Percentiles rank a stretch among this genome's conserved stretches.
phyloP scores from a whole-genome alignment of 2,329 filamentous ascomycete species.

The Chalaropsis ovoidea region DNA sequence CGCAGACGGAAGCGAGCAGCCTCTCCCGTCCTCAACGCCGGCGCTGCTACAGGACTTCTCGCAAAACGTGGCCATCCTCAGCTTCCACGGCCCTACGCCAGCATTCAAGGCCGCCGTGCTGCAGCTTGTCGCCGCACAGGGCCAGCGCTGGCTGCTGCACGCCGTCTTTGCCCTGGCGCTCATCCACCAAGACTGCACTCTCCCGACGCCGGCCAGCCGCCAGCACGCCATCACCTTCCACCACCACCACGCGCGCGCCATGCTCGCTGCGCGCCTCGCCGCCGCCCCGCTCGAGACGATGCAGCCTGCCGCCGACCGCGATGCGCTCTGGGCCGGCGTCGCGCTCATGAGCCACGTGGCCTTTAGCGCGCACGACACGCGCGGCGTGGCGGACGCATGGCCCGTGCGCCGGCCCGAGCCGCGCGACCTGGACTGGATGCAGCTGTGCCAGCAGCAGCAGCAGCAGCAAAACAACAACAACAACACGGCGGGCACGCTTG shows the following conservation, averaged over 20 bases:
- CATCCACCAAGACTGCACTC: constrained; percentile 26
- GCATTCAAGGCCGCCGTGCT: neutral
- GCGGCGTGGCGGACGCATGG: constrained; percentile 42
- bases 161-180: constrained; percentile 24
- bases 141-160: constrained; percentile 24
- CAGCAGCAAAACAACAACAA: too few relatives aligned
- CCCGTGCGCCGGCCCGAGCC: constrained; percentile 39
- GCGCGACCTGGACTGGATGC: constrained; percentile 49
- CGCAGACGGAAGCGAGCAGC: constrained; percentile 5
- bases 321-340: constrained; percentile 41
- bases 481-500: constrained; percentile 48
- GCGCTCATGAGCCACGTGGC: constrained; percentile 39
- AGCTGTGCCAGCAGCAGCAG: constrained; percentile 44
- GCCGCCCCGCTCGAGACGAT: constrained; percentile 28
- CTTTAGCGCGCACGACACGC: constrained; percentile 38
- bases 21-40: neutral
- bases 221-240: constrained; percentile 36
- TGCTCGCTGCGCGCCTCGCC: constrained; percentile 40
- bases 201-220: constrained; percentile 27
- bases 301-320: constrained; percentile 34
- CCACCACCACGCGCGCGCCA: constrained; percentile 38
- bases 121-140: constrained; percentile 27
- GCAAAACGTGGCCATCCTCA: neutral
- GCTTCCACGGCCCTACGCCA: neutral
- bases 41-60: constrained; percentile 7